Base-by-base conservation (phyloP, 805 yeast genomes). In the Saccharomycopsis javanensis region DNA sequence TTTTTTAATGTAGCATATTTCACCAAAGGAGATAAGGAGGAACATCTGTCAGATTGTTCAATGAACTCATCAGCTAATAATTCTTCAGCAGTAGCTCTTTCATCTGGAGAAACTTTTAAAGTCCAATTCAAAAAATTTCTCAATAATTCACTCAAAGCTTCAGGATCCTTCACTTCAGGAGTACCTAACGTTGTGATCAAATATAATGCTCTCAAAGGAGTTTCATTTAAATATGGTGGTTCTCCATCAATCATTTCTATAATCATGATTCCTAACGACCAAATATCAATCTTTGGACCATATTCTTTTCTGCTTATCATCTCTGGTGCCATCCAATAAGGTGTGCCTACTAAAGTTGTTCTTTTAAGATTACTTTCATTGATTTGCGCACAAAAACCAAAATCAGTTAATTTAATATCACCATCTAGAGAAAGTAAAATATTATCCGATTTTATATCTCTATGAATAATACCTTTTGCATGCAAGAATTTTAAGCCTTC, bases 261-360 rank as follows among this genome's bases (percentile, higher is more conserved):
- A 18, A 88, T 85, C 98, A 94, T 94, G 62, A 94, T 94, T 63
- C 99, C 99, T 61, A 94, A 73, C 5, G 97, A 89, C 99, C 99
- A 94, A 54, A 94, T 85, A 72, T 94, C 99, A 51, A 94, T 96
- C 69, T 94, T 91, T 51, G 96, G 95, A 27, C 96, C 98, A 68
- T 94, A 94, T 67, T 91, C 97, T 69, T 91, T 91, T 64, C 95
- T 80, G n/a, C 91, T 82, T 28, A 94, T 97, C 55, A 94, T 97
- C 69, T 94, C 99, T 1, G 99, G 99, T 0, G 99, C 99, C 99
- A 94, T 94, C 99, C 99, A 94, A 69, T 94, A 94, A 8, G 99
- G 99, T 0, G 99, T 94, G 13, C 99, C 99, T 16, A 94, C 99
- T 96, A 94, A 88, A 4, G 99, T 94, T 2, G 96, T 90, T 68